Base-by-base conservation (phyloP, 176 grass and related monocot species). In the Otatea glauca region DNA sequence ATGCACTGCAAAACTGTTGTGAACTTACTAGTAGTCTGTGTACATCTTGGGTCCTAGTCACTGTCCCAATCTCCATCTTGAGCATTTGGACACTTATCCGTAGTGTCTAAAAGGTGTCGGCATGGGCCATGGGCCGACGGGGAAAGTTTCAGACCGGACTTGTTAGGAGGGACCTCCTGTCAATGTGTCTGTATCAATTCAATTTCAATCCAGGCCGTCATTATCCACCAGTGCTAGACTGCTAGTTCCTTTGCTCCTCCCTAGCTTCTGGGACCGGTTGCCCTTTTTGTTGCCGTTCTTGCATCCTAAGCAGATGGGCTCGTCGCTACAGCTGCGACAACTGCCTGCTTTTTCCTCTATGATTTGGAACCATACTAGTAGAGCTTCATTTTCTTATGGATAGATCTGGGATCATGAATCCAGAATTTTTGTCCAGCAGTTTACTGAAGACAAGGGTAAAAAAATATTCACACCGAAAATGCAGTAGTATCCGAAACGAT, bases 141-240 rank as follows among this genome's bases (percentile, higher is more conserved):
- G 47, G 15, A 72, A 54, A 70, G 66, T 65, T 68, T 66, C 38
- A 67, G 14, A 84, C 68, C 78, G 24, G 45, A 73, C 17, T 62
- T 66, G n/a, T 59, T 77, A 49, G 39, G 15, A 54, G 44, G 62
- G 84, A 24, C 32, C 34, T 45, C 56, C 38, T 55, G 42, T 74
- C 74, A 68, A 61, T 43, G 53, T 32, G 74, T 83, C 29, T 68
- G 53, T 65, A 74, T 78, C 61, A 63, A 49, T 84, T 91, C 60
- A 91, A n/a, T 75, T 29, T 29, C 29, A 29, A 29, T 29, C 80
- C 80, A 50, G 72, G 51, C 20, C 50, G 62, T 20, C 32, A 68
- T 77, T 23, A 61, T 72, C 68, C 65, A 70, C 32, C 49, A 7
- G 35, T 21, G 65, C 18, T 70, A 27, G 65, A 13, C 20, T 13